Percentiles rank a stretch among this genome's conserved stretches.
These are phyloP conservation scores for Macadamia tetraphylla DNA, from an alignment of 164 flowering plant species.

Conservation along the genomic window DNA sequence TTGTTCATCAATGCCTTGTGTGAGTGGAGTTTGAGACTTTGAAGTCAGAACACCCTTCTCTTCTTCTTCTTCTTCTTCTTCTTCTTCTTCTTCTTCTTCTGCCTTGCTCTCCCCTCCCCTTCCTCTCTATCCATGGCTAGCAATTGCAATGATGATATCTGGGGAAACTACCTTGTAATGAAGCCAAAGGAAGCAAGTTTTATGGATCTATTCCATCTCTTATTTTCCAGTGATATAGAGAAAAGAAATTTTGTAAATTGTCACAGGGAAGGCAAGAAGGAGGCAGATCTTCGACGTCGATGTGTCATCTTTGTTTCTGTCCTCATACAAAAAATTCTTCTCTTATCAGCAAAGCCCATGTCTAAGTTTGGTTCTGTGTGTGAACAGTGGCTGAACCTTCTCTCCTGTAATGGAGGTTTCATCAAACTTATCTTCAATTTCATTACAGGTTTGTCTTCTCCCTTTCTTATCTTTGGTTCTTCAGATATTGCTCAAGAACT, in stretches of 20 bases:
- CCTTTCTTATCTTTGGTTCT: background rate
- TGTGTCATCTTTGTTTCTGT: conserved; percentile 50
- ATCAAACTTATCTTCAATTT: conserved; percentile 23
- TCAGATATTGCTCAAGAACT: too few relatives aligned
- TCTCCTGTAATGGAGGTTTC: conserved; percentile 30
- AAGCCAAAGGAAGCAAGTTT: conserved; percentile 35
- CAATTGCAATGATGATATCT: conserved; percentile 10
- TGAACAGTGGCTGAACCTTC: conserved; percentile 40
- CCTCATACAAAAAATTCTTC: conserved; percentile 30
- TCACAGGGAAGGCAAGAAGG: conserved; percentile 7
- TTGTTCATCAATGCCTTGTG: too few relatives aligned
- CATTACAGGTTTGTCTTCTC: conserved; percentile 29
- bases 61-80: background rate
- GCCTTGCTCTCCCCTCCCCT: background rate
- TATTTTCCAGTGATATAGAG: conserved; percentile 18
- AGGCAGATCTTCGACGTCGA: conserved; percentile 18
- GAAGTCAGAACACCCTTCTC: too few relatives aligned
- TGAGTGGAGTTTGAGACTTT: too few relatives aligned
- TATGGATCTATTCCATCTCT: conserved; percentile 27
- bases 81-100: conserved; percentile 3
- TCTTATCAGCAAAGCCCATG: conserved; percentile 21
- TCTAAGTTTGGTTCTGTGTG: conserved; percentile 22
- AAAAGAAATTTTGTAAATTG: conserved; percentile 28
- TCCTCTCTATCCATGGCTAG: conserved; percentile 8
- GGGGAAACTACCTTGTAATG: conserved; percentile 26